Percentiles rank a stretch among this genome's conserved stretches.
Conservation (phyloP, 139 green algal genomes). For the Closterium sp. region DNA sequence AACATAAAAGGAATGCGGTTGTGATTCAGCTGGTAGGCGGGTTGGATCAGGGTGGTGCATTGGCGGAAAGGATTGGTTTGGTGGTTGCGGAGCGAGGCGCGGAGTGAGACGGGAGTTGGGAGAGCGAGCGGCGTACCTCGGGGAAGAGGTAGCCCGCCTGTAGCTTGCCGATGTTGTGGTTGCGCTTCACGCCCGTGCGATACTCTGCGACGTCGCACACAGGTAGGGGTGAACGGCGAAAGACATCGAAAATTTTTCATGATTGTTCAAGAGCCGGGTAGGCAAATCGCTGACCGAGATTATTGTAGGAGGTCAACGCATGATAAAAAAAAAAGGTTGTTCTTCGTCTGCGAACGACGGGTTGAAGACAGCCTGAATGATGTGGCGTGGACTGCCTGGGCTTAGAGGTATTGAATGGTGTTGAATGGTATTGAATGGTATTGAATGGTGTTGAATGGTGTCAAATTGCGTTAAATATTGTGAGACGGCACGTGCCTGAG, state of each 20-base stretch:
- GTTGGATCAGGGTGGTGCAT: not conserved
- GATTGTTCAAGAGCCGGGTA: not conserved
- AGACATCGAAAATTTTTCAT: not conserved
- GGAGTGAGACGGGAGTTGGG: not conserved
- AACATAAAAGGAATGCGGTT: not conserved
- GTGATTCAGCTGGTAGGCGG: not conserved
- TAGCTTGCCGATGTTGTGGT: conserved; percentile 97
- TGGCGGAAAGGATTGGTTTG: not conserved
- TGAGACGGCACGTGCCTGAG: not conserved
- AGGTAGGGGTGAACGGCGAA: not conserved
- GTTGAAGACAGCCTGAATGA: not conserved
- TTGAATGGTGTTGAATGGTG: no score
- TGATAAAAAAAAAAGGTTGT: not conserved
- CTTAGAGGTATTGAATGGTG: not conserved
- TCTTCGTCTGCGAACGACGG: not conserved
- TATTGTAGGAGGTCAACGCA: not conserved
- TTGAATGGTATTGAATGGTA: no score
- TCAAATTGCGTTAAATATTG: no score
- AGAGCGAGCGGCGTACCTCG: conserved; percentile 19
- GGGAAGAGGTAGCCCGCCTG: conserved; percentile 99
- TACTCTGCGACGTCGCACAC: conserved; percentile 16
- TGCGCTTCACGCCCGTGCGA: conserved; percentile 56
- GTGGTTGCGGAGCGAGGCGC: no score
- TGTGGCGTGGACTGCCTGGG: not conserved
- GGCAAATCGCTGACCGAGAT: not conserved